Base-by-base conservation (phyloP, 371 early-diverging fungal species). In the Dinochytrium kinnereticum region DNA sequence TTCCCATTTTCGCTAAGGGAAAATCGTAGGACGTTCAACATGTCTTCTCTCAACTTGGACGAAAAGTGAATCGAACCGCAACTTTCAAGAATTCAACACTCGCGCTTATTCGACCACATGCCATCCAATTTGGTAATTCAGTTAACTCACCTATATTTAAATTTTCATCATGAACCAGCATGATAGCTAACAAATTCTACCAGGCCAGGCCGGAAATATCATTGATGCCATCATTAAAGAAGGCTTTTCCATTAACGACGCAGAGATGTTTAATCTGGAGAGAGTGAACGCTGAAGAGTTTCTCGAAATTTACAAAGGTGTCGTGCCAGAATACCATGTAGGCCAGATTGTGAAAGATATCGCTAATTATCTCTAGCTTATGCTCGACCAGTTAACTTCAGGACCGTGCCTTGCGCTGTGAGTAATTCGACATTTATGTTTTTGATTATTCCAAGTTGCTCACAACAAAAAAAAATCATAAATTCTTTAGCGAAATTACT, bases 261-360 rank as follows among this genome's bases (percentile, higher is more conserved):
- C 80, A 65, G 78, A 85, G 61, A 72, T 81, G 37, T 80, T 80
- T 57, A 76, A 76, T 59, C 68, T 86, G 37, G 79, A 85, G 26
- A 61, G 72, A 21, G 66, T 76, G 31, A 82, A 86, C 64, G 87
- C 82, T 31, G 84, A 87, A 68, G 86, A 85, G 59, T 87, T 87
- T 68, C 64, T 87, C 38, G 87, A 87, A 71, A 80, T 87, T 15
- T 87, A 87, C 70, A 84, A 87, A 67, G 85, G 84, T 1, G 86
- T 87, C 19, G 71, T 84, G 3, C 83, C 85, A 2, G 87, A 87
- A 37, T 87, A 87, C 64, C 84, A 87, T 57, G 86, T 83, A 71
- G 34, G 51, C 37, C 28, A 19, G 10, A 39, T 34, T 24, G 24
- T 15, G 31, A 39, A 57, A 33, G 38, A 69, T 37, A 10, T 73